A percentile compares a stretch with the other conserved stretches of the same genome.
Evolutionary conservation across 352 stramenopile species (phyloP).

Genomic region (Pythium periplocum): DNA sequence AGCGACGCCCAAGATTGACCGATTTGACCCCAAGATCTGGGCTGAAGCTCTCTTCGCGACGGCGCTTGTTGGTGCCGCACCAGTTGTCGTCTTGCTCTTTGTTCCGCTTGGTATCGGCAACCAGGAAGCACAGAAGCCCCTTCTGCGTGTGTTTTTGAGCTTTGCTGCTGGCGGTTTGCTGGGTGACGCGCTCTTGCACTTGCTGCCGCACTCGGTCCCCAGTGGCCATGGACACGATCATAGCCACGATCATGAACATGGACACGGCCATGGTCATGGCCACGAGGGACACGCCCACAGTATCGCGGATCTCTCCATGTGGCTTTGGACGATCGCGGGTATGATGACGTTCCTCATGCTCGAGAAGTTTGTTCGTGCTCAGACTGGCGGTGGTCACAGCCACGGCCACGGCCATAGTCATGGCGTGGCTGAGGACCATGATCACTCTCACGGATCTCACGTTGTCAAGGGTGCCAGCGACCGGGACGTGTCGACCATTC

Average conservation of each 20-base stretch:
- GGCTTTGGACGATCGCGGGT: slow-evolving; percentile 69
- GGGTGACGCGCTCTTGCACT: slow-evolving; percentile 87
- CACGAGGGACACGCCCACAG: slow-evolving; percentile 47
- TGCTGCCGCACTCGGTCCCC: slow-evolving; percentile 85
- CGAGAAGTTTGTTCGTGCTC: slow-evolving; percentile 75
- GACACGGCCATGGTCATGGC: slow-evolving; percentile 28
- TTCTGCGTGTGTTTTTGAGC: slow-evolving; percentile 81
- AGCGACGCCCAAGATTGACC: slow-evolving; percentile 1
- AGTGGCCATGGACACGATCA: slow-evolving; percentile 18
- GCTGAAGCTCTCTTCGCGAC: slow-evolving; percentile 63
- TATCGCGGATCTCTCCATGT: slow-evolving; percentile 58
- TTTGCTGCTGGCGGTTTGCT: slow-evolving; percentile 87
- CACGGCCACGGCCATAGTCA: slow-evolving; percentile 21
- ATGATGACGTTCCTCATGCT: slow-evolving; percentile 77
- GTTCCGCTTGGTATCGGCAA: slow-evolving; percentile 56
- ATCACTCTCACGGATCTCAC: slow-evolving; percentile 20
- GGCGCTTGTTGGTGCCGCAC: slow-evolving; percentile 61
- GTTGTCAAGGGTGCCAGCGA: slow-evolving; percentile 20
- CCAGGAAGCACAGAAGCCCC: slow-evolving; percentile 54
- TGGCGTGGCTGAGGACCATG: slow-evolving; percentile 15
- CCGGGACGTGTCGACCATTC: slow-evolving; percentile 3
- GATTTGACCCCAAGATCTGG: slow-evolving; percentile 54
- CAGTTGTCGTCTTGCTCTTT: slow-evolving; percentile 63
- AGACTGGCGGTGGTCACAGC: slow-evolving; percentile 30
- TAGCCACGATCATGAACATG: slow-evolving; percentile 5